Percentiles rank a stretch among this genome's conserved stretches.
These are phyloP conservation scores for Aspergillus conjunctus DNA, from an alignment of 495 filamentous ascomycete species.

Conservation along the genomic window DNA sequence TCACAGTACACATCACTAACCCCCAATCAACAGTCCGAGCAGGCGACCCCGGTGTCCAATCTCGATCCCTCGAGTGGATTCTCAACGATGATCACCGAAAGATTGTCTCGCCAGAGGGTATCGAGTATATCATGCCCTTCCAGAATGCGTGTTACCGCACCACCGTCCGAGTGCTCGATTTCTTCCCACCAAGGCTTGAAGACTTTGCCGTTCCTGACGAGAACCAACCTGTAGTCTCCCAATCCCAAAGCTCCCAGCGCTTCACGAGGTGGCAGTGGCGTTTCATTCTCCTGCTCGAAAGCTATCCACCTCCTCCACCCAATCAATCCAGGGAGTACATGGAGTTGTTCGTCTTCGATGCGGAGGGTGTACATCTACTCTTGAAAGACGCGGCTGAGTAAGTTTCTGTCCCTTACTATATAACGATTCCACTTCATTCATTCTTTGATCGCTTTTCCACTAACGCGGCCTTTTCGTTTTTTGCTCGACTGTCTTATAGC, in stretches of 20 bases:
- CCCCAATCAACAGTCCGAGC: slow-evolving; percentile 34
- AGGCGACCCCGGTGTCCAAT: slow-evolving; percentile 30
- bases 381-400: slow-evolving; percentile 69
- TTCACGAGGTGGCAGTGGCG: slow-evolving; percentile 70
- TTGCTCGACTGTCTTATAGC: slow-evolving; percentile 34
- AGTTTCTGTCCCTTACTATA: slow-evolving; percentile 24
- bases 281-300: slow-evolving; percentile 73
- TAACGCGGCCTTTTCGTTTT: neutral
- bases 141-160: slow-evolving; percentile 71
- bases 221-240: slow-evolving; percentile 46
- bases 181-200: slow-evolving; percentile 68
- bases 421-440: neutral
- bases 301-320: slow-evolving; percentile 42
- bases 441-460: neutral
- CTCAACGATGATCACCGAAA: slow-evolving; percentile 42
- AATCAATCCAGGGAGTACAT: slow-evolving; percentile 46
- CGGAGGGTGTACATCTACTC: slow-evolving; percentile 65
- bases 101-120: slow-evolving; percentile 45
- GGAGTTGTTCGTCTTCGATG: slow-evolving; percentile 66
- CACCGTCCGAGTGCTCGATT: slow-evolving; percentile 77
- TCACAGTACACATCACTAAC: neutral
- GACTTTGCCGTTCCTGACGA: slow-evolving; percentile 65
- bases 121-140: slow-evolving; percentile 62
- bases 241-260: slow-evolving; percentile 27
- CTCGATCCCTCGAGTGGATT: slow-evolving; percentile 45